Conservation (phyloP, 169 alveolate genomes). For the Cryptosporidium bovis region DNA sequence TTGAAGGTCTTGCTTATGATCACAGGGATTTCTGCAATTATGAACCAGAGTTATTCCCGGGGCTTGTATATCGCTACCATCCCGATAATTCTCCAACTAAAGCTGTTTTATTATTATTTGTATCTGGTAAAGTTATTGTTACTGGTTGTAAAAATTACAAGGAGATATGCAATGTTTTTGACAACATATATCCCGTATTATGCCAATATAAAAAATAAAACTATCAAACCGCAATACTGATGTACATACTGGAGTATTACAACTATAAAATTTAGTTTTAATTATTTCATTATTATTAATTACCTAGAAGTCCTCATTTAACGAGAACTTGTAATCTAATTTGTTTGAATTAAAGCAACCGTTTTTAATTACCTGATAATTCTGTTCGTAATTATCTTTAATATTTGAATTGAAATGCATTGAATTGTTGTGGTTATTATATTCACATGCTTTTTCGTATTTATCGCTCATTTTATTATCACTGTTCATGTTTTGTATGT, state of each 20-base stretch:
- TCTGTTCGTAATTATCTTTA: no score
- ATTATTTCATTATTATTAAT: background rate
- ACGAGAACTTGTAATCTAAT: constrained; percentile 21
- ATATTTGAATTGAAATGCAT: background rate
- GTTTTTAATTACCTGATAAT: no score
- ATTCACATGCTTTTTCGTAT: background rate
- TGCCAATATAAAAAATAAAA: constrained; percentile 85
- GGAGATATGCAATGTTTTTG: constrained; percentile 90
- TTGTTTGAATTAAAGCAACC: background rate
- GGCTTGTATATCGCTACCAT: constrained; percentile 88
- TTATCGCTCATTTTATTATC: background rate
- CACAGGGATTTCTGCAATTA: constrained; percentile 92
- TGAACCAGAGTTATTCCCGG: constrained; percentile 99
- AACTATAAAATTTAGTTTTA: background rate
- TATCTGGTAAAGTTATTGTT: constrained; percentile 97
- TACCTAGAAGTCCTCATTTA: constrained; percentile 58
- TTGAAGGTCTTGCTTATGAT: constrained; percentile 94
- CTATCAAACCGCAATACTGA: background rate
- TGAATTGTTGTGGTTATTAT: background rate
- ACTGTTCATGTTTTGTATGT: background rate
- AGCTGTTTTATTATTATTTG: constrained; percentile 96
- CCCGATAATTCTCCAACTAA: constrained; percentile 82
- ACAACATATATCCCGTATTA: constrained; percentile 90
- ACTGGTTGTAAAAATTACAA: constrained; percentile 97
- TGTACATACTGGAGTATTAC: no score